Conservation (phyloP, 495 filamentous ascomycete species). For the Hypoxylon lenormandii region DNA sequence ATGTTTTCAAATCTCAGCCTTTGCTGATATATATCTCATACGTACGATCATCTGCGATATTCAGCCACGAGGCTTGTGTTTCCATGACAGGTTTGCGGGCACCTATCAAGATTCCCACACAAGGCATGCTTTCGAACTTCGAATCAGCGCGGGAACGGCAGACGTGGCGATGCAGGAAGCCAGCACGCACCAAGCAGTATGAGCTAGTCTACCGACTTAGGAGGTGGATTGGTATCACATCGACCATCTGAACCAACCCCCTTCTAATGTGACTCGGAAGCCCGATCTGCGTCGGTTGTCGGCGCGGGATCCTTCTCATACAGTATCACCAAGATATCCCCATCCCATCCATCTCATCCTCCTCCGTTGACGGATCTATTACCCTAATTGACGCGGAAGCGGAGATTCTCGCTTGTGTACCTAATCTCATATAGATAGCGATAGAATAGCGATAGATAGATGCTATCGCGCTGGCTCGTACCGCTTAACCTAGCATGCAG, state of each 20-base stretch:
- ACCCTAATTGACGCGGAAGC: slow-evolving; percentile 39
- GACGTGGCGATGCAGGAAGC: slow-evolving; percentile 39
- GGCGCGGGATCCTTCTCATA: slow-evolving; percentile 34
- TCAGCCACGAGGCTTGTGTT: slow-evolving; percentile 8
- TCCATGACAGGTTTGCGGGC: slow-evolving; percentile 11
- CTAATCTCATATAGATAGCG: no score
- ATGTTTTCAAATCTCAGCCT: background rate
- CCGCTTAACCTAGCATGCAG: slow-evolving; percentile 19
- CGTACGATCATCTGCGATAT: background rate
- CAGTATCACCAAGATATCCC: slow-evolving; percentile 1
- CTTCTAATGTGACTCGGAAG: slow-evolving; percentile 30
- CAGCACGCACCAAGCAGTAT: background rate
- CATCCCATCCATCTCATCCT: background rate
- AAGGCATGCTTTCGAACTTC: background rate
- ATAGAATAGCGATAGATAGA: slow-evolving; percentile 8
- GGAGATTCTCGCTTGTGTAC: slow-evolving; percentile 29
- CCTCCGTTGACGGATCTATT: slow-evolving; percentile 39
- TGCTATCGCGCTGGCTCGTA: background rate
- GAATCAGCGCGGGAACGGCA: slow-evolving; percentile 24
- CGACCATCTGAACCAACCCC: slow-evolving; percentile 12
- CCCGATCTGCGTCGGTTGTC: slow-evolving; percentile 42
- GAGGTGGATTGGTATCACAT: background rate
- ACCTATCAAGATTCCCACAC: slow-evolving; percentile 35
- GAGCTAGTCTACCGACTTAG: slow-evolving; percentile 3
- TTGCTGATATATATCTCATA: slow-evolving; percentile 11